Evolutionary conservation across 75 land plant genomes (phyloP), one percentile per base, ranked within the genome.

Genomic region (Gnetum montanum): DNA sequence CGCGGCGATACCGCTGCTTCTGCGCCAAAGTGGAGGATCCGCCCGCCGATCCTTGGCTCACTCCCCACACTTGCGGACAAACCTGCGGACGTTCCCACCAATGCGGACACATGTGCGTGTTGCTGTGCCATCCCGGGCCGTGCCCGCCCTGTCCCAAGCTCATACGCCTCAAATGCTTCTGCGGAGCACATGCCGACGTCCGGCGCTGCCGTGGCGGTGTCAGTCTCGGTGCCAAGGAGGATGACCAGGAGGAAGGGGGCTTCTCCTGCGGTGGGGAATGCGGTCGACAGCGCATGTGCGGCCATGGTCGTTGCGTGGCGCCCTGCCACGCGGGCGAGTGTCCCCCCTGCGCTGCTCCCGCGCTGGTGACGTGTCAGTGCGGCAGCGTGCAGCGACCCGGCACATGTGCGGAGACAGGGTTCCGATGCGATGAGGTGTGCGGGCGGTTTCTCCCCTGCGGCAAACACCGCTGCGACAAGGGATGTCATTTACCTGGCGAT

Each of bases 21-120:
- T 95, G 99, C 58, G 92, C 88, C 16, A 95, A 90, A 65, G n/a
- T 73, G 4, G 58, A 80, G 31, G 60, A 90, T 31, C 97, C 96
- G 1, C 67, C 62, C 1, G 46, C 46, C 30, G 97, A 95, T 48
- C 99, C 88, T 1, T 95, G 99, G 99, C 53, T 86, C 36, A 72
- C 94, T 15, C 88, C 99, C 6, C 99, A 95, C 54, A 77, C 96
- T 12, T 95, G 99, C 37, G 97, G 97, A n/a, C 88, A 95, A 48
- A 51, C 74, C 22, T 95, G 99, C 46, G 80, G 67, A 18, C 63
- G 77, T 19, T 57, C 71, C 1, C 60, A 90, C 52, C 36, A 36
- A 12, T 95, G 99, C 58, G 88, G 85, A 26, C 99, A 95, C 45
- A 44, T 44, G 22, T 95, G 99, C 50, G 60, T 81, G 46, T 64